Evolutionary conservation across 352 stramenopile genomes (phyloP).

Genomic region (Phytophthora syringae): DNA sequence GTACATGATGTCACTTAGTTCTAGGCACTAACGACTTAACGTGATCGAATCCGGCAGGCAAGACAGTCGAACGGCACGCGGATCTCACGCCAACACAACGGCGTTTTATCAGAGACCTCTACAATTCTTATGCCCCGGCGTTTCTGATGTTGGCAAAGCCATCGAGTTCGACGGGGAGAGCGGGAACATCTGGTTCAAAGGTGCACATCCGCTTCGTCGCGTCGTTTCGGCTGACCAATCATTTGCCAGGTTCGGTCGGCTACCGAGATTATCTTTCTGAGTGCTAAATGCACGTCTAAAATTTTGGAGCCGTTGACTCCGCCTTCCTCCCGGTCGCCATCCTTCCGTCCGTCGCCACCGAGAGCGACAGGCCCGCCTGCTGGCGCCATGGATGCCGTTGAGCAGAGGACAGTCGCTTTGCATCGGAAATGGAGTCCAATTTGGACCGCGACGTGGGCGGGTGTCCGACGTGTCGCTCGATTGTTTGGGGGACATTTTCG

Average conservation of each 20-base stretch:
- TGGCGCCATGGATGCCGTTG: conserved; percentile 13
- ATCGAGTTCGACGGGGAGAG: conserved; percentile 8
- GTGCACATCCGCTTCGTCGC: background rate
- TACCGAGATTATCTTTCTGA: background rate
- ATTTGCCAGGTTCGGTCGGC: background rate
- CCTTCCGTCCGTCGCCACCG: conserved; percentile 1
- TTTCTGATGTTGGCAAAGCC: background rate
- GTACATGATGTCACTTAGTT: too few species aligned
- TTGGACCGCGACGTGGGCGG: too few species aligned
- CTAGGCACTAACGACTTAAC: too few species aligned
- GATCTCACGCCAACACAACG: too few species aligned
- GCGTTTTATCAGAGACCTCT: too few species aligned
- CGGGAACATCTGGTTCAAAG: conserved; percentile 4
- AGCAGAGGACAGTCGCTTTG: background rate
- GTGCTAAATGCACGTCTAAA: conserved; percentile 2
- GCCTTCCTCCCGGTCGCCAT: background rate
- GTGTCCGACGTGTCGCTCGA: background rate
- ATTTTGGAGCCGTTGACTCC: conserved; percentile 15
- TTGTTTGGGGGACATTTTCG: conserved; percentile 2
- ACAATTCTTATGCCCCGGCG: background rate
- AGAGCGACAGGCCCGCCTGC: conserved; percentile 20
- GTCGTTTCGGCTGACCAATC: conserved; percentile 16
- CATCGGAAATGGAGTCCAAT: too few species aligned
- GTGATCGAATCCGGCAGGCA: too few species aligned
- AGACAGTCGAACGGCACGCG: too few species aligned